Evolutionary conservation across 768 basidiomycete species (phyloP).

Genomic region (Termitomyces sp.): DNA sequence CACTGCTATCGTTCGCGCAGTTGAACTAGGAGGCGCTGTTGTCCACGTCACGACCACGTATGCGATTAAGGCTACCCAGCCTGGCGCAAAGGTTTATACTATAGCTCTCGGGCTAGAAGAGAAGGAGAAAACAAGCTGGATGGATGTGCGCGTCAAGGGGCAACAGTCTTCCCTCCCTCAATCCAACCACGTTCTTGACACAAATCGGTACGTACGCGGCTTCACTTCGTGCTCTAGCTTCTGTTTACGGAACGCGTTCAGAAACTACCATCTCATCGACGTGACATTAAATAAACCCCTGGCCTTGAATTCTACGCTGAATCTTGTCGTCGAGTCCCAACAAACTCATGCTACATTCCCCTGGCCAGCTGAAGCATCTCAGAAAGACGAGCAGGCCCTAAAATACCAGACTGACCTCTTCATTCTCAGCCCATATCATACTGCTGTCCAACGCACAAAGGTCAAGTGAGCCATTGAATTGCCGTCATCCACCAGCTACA

Average conservation of each 20-base stretch:
- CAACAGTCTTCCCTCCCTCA: constrained; percentile 46
- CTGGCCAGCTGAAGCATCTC: constrained; percentile 67
- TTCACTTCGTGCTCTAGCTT: not conserved
- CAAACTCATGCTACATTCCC: constrained; percentile 76
- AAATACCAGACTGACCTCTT: constrained; percentile 75
- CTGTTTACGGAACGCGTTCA: constrained; percentile 14
- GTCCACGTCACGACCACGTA: constrained; percentile 89
- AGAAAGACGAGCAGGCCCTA: constrained; percentile 74
- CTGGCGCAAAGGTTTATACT: constrained; percentile 57
- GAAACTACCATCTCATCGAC: constrained; percentile 49
- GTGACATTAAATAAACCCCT: constrained; percentile 60
- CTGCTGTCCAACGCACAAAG: constrained; percentile 81
- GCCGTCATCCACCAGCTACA: not conserved
- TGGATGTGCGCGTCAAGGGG: constrained; percentile 80
- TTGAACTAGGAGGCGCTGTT: constrained; percentile 86
- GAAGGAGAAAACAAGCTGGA: constrained; percentile 62
- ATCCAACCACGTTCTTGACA: constrained; percentile 40
- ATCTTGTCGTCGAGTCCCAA: constrained; percentile 73
- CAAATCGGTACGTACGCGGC: constrained; percentile 39
- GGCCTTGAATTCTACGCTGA: constrained; percentile 53
- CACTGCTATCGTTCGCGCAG: constrained; percentile 80
- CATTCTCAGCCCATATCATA: constrained; percentile 79
- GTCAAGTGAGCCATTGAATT: constrained; percentile 52
- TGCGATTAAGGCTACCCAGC: constrained; percentile 67
- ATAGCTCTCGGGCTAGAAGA: constrained; percentile 62